These are phyloP conservation scores for Pythium rhizo-oryzae DNA, from an alignment of 352 stramenopile species.

Conservation along the genomic window DNA sequence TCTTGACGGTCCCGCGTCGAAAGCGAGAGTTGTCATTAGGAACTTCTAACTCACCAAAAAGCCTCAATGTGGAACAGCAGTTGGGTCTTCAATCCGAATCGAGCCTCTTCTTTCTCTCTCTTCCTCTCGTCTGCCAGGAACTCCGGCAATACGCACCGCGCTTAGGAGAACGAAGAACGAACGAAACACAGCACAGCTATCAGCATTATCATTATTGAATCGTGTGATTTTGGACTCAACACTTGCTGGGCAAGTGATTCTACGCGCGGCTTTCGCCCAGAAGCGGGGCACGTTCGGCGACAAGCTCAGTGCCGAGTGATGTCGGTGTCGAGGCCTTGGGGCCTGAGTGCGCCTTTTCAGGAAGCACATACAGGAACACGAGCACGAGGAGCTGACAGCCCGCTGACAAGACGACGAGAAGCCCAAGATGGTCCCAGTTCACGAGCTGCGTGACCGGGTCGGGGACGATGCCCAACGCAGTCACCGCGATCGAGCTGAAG, in stretches of 20 bases:
- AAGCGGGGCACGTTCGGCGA: slow-evolving; percentile 50
- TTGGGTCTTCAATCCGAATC: slow-evolving; percentile 26
- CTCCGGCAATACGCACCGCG: too few relatives aligned
- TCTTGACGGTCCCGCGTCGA: slow-evolving; percentile 13
- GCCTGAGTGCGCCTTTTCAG: slow-evolving; percentile 51
- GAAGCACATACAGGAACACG: slow-evolving; percentile 67
- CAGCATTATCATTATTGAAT: too few relatives aligned
- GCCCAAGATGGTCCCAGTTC: slow-evolving; percentile 62
- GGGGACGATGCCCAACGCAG: slow-evolving; percentile 55
- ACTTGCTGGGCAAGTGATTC: background rate
- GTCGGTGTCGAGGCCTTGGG: slow-evolving; percentile 30
- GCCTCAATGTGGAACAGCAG: slow-evolving; percentile 36
- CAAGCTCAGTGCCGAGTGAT: slow-evolving; percentile 32
- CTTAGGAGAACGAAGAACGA: too few relatives aligned
- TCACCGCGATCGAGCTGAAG: slow-evolving; percentile 57
- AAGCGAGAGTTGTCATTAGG: slow-evolving; percentile 32
- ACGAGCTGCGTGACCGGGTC: slow-evolving; percentile 57
- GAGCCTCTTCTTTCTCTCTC: slow-evolving; percentile 13
- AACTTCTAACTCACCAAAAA: slow-evolving; percentile 39
- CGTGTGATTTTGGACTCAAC: too few relatives aligned
- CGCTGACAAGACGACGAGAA: slow-evolving; percentile 62
- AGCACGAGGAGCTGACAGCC: slow-evolving; percentile 68
- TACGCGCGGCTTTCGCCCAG: slow-evolving; percentile 34
- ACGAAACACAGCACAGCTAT: too few relatives aligned
- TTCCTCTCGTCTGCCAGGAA: background rate